phyloP scores from a whole-genome alignment of 768 basidiomycete genomes.

The Amylocystis lapponica region DNA sequence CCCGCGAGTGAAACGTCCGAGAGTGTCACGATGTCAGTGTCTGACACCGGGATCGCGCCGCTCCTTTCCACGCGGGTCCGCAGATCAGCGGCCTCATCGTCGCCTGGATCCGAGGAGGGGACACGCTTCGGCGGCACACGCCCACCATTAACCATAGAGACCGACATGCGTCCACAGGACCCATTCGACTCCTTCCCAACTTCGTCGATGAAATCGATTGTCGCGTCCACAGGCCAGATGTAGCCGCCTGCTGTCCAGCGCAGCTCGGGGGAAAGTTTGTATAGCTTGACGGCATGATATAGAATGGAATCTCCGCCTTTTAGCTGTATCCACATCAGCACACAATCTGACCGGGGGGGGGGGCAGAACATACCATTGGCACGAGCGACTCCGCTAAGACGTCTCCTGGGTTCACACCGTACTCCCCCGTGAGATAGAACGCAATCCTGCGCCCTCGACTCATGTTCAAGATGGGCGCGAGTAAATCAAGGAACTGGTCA shows the following conservation, averaged over 20 bases:
- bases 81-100: constrained; percentile 36
- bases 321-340: constrained; percentile 37
- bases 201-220: constrained; percentile 56
- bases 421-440: constrained; percentile 66
- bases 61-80: constrained; percentile 56
- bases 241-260: constrained; percentile 82
- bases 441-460: constrained; percentile 67
- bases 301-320: constrained; percentile 73
- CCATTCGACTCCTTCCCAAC: constrained; percentile 24
- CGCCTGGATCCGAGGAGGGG: constrained; percentile 36
- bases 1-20: constrained; percentile 43
- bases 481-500: constrained; percentile 64
- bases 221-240: constrained; percentile 70
- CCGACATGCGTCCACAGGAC: constrained; percentile 7
- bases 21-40: constrained; percentile 57
- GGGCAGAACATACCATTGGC: constrained; percentile 54
- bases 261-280: constrained; percentile 67
- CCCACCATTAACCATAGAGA: constrained; percentile 8
- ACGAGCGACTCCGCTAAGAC: constrained; percentile 64
- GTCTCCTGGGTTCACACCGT: constrained; percentile 65
- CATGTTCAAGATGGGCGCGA: constrained; percentile 67
- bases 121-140: constrained; percentile 36
- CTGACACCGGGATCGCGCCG: constrained; percentile 58
- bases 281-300: constrained; percentile 71
- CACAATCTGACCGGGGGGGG: background rate